These are phyloP conservation scores for Prunus armeniaca DNA, from an alignment of 306 rosid genomes.

Conservation along the genomic window DNA sequence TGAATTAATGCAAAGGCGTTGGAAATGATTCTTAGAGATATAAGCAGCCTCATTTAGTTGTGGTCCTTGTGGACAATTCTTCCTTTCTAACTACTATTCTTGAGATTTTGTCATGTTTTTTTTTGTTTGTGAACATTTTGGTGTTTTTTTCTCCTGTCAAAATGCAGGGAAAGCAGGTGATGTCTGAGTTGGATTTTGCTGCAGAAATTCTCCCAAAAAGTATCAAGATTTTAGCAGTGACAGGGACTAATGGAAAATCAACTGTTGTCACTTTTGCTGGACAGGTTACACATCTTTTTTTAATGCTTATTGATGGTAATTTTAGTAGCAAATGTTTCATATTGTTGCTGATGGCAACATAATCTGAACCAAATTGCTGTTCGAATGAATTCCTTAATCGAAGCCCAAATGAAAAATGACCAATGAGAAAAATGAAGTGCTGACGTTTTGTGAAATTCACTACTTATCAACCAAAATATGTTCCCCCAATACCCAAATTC, in stretches of 20 bases:
- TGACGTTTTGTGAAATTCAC: background rate
- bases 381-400: background rate
- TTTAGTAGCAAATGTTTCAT: background rate
- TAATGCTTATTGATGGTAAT: background rate
- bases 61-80: background rate
- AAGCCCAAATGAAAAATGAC: background rate
- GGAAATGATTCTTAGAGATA: background rate
- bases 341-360: background rate
- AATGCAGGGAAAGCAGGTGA: constrained; percentile 28
- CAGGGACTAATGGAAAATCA: constrained; percentile 40
- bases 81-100: background rate
- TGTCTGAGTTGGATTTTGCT: constrained; percentile 40
- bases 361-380: background rate
- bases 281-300: constrained; percentile 17
- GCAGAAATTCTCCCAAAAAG: constrained; percentile 28
- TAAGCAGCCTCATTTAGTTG: background rate
- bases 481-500: background rate
- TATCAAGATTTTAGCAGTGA: constrained; percentile 35
- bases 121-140: background rate
- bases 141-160: background rate
- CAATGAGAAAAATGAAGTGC: background rate
- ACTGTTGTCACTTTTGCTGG: constrained; percentile 37
- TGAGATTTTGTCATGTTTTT: background rate
- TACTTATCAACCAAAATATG: background rate
- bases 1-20: background rate